phyloP scores from a whole-genome alignment of 1,284 basidiomycete genomes.

The Cerioporus squamosus region DNA sequence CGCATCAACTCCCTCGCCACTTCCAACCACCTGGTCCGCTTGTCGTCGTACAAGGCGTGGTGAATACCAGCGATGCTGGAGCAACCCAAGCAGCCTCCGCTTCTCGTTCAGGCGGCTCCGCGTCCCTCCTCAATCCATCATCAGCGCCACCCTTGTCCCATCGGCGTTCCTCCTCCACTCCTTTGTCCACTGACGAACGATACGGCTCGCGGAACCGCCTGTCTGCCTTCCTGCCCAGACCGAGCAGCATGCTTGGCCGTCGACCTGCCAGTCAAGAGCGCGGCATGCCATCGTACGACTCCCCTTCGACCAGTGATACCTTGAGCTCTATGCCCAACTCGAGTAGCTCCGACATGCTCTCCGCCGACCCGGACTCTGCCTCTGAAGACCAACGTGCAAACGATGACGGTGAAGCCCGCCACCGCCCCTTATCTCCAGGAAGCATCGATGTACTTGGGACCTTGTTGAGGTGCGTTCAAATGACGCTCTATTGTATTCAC shows the following conservation, averaged over 20 bases:
- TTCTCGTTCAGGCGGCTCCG: conserved; percentile 9
- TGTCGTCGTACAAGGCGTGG: conserved; percentile 80
- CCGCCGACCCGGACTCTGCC: background rate
- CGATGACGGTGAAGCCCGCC: conserved; percentile 21
- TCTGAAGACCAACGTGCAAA: conserved; percentile 3
- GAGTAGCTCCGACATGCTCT: background rate
- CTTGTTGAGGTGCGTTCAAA: conserved; percentile 62
- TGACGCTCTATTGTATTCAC: no score
- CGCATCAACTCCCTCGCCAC: conserved; percentile 38
- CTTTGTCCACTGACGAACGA: background rate
- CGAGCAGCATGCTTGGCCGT: no score
- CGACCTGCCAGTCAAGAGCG: no score
- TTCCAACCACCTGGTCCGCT: conserved; percentile 77
- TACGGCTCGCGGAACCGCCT: no score
- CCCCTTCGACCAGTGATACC: background rate
- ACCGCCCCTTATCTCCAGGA: conserved; percentile 57
- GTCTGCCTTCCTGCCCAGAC: no score
- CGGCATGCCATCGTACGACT: background rate
- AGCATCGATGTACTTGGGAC: conserved; percentile 82
- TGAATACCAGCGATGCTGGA: conserved; percentile 68
- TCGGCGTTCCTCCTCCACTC: conserved; percentile 8
- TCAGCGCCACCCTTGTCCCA: conserved; percentile 11
- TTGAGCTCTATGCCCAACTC: background rate
- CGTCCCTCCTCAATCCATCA: conserved; percentile 10
- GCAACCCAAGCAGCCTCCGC: conserved; percentile 26